A percentile compares a stretch with the other conserved stretches of the same genome.
Evolutionary conservation across 306 rosid genomes (phyloP).

Genomic region (Prunus salicina): DNA sequence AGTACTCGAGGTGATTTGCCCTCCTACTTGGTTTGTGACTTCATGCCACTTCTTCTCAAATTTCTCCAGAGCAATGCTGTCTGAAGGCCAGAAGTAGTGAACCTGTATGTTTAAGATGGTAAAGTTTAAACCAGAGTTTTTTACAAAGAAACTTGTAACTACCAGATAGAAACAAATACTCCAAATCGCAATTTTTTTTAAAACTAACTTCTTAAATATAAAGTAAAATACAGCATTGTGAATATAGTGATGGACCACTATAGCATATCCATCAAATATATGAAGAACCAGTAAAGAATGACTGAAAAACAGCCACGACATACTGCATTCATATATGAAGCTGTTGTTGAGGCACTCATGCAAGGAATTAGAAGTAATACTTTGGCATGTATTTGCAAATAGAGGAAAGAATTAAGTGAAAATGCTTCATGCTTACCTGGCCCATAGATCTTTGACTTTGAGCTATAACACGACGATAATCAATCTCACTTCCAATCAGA

Average conservation of each 20-base stretch:
- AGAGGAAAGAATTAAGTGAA: slow-evolving; percentile 16
- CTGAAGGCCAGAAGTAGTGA: slow-evolving; percentile 76
- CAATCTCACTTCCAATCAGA: slow-evolving; percentile 81
- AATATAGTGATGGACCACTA: neutral
- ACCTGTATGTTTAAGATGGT: slow-evolving; percentile 42
- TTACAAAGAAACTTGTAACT: neutral
- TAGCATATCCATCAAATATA: neutral
- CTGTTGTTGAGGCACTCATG: neutral
- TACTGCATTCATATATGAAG: neutral
- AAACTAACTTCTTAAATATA: neutral
- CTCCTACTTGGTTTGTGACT: slow-evolving; percentile 48
- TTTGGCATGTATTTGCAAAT: neutral
- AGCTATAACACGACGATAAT: slow-evolving; percentile 82
- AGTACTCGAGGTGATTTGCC: slow-evolving; percentile 43
- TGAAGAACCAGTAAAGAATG: neutral
- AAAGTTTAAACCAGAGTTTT: slow-evolving; percentile 9
- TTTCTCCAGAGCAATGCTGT: slow-evolving; percentile 40
- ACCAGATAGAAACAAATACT: neutral
- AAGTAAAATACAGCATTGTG: neutral
- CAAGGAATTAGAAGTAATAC: neutral
- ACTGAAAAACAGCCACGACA: neutral
- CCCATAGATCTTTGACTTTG: slow-evolving; percentile 57
- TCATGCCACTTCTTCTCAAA: slow-evolving; percentile 80
- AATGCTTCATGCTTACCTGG: slow-evolving; percentile 45
- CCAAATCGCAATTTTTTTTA: neutral